Evolutionary conservation across 1,139 yeast species (phyloP).

Genomic region (Pneumocystis murina): DNA sequence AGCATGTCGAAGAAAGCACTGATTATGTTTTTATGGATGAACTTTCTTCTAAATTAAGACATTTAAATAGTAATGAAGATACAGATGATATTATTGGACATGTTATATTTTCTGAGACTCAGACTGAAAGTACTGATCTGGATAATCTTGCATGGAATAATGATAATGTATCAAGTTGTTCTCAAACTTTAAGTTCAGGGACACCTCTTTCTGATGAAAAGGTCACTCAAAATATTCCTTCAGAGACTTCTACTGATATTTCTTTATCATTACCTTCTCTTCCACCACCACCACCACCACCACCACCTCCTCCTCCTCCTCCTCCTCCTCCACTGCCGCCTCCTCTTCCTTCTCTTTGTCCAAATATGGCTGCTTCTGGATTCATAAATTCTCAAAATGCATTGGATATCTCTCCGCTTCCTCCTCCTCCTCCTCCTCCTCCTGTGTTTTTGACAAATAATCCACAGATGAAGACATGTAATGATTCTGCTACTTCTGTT

Average conservation of each 20-base stretch:
- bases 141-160: not conserved
- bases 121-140: not conserved
- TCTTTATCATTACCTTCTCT: slow-evolving; percentile 14
- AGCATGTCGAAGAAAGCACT: not conserved
- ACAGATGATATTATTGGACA: slow-evolving; percentile 8
- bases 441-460: slow-evolving; percentile 7
- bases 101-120: slow-evolving; percentile 2
- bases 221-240: not conserved
- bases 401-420: slow-evolving; percentile 12
- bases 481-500: not conserved
- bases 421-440: slow-evolving; percentile 17
- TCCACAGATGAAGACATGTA: not conserved
- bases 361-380: slow-evolving; percentile 15
- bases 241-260: slow-evolving; percentile 1
- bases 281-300: slow-evolving; percentile 17
- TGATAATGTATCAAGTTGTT: not conserved
- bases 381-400: slow-evolving; percentile 20
- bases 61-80: slow-evolving; percentile 7
- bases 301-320: slow-evolving; percentile 21
- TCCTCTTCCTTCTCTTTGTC: slow-evolving; percentile 19
- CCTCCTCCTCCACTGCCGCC: slow-evolving; percentile 19
- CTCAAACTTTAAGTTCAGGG: not conserved
- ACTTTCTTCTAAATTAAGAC: slow-evolving; percentile 4
- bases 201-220: not conserved
- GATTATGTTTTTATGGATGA: slow-evolving; percentile 7